Evolutionary conservation across 2,329 filamentous ascomycete genomes (phyloP), one percentile per base, ranked within the genome.

Genomic region (Fusarium phyllophilum): DNA sequence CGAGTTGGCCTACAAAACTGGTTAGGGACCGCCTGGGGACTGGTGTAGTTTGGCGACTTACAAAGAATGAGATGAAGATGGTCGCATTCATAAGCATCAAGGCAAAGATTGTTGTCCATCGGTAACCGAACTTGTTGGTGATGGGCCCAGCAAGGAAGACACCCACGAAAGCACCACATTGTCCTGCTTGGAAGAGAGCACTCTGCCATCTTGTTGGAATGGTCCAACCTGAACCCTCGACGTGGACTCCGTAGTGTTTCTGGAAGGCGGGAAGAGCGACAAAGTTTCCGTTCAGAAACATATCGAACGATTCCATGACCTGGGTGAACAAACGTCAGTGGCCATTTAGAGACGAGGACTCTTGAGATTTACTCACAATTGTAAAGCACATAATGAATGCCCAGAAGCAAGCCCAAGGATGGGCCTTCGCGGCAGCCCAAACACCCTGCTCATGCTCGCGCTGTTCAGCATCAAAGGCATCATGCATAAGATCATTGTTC

Each of bases 61-160:
- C 86, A 75, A 89, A 91, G 80, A 88, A 91, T 68, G 88, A 89
- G 68, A 89, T 65, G 41, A 84, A 83, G 64, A 83, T 84, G 57
- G 80, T 81, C 48, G 77, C 80, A 59, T 83, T 84, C 68, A 86
- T 76, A 67, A 77, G 59, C n/a, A 83, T 77, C 60, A 89, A 72
- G 4, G 74, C 82, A 14, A 73, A 44, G 39, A 83, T 81, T 26
- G 81, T 83, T 5, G 82, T 77, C 81, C 79, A 80, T 33, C 82
- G 81, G 60, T 83, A 83, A 36, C 82, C 82, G 45, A 83, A 72
- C 17, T 74, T 72, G 72, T 78, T 82, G 63, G 82, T 83, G 46
- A 83, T 62, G 24, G 81, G 81, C 4, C 82, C 82, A 10, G 82
- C 82, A 34, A 83, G 45, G 62, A 79, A 80, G 33, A 83, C 81